phyloP scores from a whole-genome alignment of 257 asterid genomes.

The Thymus mandschuricus region DNA sequence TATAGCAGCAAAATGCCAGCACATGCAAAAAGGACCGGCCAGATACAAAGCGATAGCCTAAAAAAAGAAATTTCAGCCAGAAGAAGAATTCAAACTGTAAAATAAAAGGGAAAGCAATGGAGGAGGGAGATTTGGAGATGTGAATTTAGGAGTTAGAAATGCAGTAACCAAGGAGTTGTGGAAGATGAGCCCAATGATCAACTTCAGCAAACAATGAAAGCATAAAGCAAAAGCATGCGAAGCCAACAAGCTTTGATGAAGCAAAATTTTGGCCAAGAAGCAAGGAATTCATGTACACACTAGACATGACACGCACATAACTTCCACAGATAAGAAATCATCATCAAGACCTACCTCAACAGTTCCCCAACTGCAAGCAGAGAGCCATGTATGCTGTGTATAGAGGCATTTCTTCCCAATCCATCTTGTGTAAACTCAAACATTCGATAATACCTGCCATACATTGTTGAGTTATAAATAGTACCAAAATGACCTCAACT shows the following conservation, averaged over 20 bases:
- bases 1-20: constrained; percentile 26
- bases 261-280: constrained; percentile 18
- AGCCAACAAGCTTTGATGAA: constrained; percentile 16
- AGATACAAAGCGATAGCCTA: neutral
- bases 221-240: constrained; percentile 13
- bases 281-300: constrained; percentile 17
- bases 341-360: constrained; percentile 72
- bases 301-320: constrained; percentile 25
- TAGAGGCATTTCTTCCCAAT: constrained; percentile 84
- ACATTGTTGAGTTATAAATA: constrained; percentile 32
- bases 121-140: neutral
- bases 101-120: neutral
- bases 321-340: constrained; percentile 27
- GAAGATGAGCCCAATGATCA: neutral
- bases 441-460: constrained; percentile 93
- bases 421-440: constrained; percentile 99
- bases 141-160: constrained; percentile 9
- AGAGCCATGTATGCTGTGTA: constrained; percentile 98
- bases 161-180: neutral
- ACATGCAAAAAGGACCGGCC: constrained; percentile 12
- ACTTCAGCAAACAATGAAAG: constrained; percentile 18
- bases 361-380: constrained; percentile 99
- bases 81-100: neutral
- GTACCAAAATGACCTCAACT: constrained; percentile 16
- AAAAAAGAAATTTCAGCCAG: neutral